Percentiles rank a stretch among this genome's conserved stretches.
Conservation (phyloP, 257 asterid genomes). For the Buddleja alternifolia region DNA sequence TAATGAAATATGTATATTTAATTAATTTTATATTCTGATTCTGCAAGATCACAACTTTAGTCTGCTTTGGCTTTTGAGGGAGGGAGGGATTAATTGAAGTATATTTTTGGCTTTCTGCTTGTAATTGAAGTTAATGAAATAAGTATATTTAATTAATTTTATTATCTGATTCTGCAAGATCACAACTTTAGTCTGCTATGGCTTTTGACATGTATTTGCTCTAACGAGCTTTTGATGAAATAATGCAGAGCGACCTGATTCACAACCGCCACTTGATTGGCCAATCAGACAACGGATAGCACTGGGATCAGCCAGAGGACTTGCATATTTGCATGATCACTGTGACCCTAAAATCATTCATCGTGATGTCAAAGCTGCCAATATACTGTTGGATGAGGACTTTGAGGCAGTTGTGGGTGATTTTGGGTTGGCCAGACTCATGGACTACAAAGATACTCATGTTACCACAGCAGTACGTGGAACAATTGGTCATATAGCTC, state of each 20-base stretch:
- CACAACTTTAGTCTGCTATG: background rate
- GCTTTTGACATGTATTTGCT: background rate
- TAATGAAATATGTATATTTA: no score
- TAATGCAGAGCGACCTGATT: conserved; percentile 67
- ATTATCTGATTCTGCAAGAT: no score
- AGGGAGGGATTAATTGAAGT: no score
- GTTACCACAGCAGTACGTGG: conserved; percentile 93
- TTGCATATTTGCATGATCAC: conserved; percentile 90
- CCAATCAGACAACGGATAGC: conserved; percentile 70
- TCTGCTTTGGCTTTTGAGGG: background rate
- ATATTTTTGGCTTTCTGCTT: no score
- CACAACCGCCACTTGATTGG: conserved; percentile 83
- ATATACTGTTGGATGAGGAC: conserved; percentile 82
- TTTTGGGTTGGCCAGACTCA: conserved; percentile 90
- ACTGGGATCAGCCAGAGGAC: conserved; percentile 89
- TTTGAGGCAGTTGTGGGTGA: conserved; percentile 97
- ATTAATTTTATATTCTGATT: background rate
- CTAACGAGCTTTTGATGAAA: conserved; percentile 10
- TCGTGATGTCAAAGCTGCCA: conserved; percentile 90
- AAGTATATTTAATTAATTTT: no score
- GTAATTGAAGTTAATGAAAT: no score
- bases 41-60: background rate
- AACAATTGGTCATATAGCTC: conserved; percentile 85
- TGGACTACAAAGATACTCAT: conserved; percentile 97
- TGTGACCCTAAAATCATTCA: conserved; percentile 92